These are phyloP conservation scores for Phialophora macrospora DNA, from an alignment of 2,329 filamentous ascomycete species.

Conservation along the genomic window DNA sequence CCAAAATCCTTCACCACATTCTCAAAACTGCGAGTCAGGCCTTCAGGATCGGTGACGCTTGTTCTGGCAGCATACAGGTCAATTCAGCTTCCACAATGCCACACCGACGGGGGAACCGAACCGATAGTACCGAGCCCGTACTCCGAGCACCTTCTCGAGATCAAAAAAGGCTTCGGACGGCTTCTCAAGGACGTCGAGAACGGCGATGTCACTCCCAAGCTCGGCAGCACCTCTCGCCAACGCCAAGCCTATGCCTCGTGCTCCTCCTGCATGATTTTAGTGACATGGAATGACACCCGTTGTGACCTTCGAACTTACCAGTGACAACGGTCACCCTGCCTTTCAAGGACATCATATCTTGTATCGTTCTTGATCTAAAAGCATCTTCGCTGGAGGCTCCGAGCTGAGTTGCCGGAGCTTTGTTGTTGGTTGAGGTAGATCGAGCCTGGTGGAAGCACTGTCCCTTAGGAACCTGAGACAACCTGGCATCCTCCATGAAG, in stretches of 20 bases:
- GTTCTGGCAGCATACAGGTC: conserved; percentile 43
- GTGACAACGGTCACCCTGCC: conserved; percentile 55
- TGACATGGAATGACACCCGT: neutral
- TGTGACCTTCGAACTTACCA: conserved; percentile 38
- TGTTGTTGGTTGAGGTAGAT: conserved; percentile 16
- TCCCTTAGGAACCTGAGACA: neutral
- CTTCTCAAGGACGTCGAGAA: conserved; percentile 33
- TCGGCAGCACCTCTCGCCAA: conserved; percentile 31
- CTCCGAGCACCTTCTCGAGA: conserved; percentile 19
- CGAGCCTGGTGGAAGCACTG: neutral
- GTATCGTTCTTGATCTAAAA: conserved; percentile 20
- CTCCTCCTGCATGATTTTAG: conserved; percentile 25
- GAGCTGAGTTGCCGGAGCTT: conserved; percentile 2
- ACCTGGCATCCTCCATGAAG: neutral
- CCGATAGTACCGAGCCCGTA: conserved; percentile 28
- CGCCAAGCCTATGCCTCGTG: conserved; percentile 34
- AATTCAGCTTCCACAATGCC: neutral
- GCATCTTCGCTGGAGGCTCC: conserved; percentile 18
- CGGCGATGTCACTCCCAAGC: conserved; percentile 33
- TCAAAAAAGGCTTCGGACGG: conserved; percentile 25
- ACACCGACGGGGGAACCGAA: neutral
- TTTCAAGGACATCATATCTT: conserved; percentile 53
- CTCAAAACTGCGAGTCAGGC: conserved; percentile 22
- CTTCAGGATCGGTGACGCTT: conserved; percentile 24
- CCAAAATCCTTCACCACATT: conserved; percentile 26